These are phyloP conservation scores for Paecilomyces niveus DNA, from an alignment of 2,329 filamentous ascomycete genomes.

Conservation along the genomic window DNA sequence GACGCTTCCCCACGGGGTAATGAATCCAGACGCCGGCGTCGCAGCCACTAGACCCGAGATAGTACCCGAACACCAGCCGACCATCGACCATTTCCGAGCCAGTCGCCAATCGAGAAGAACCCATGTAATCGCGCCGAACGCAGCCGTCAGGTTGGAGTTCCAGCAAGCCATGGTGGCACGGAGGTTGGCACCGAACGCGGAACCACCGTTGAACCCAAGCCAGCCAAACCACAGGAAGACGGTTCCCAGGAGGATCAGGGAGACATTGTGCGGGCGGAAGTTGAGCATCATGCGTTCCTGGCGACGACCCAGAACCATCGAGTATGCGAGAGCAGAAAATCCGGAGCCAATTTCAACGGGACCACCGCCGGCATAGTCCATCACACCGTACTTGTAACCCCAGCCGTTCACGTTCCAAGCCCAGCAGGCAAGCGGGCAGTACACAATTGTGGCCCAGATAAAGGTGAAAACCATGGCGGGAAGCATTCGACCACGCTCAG, in stretches of 20 bases:
- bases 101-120: slow-evolving; percentile 92
- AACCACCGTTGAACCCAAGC: slow-evolving; percentile 98
- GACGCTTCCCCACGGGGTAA: slow-evolving; percentile 60
- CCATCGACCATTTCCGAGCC: slow-evolving; percentile 88
- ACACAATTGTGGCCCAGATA: slow-evolving; percentile 93
- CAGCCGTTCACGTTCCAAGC: slow-evolving; percentile 93
- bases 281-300: slow-evolving; percentile 99
- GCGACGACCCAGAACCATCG: slow-evolving; percentile 86
- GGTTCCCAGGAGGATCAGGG: slow-evolving; percentile 90
- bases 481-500: slow-evolving; percentile 86
- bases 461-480: slow-evolving; percentile 94
- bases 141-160: slow-evolving; percentile 92
- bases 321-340: slow-evolving; percentile 88
- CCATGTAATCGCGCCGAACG: slow-evolving; percentile 90
- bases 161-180: slow-evolving; percentile 94
- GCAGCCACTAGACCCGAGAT: slow-evolving; percentile 85
- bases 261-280: slow-evolving; percentile 98
- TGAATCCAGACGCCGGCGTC: slow-evolving; percentile 74
- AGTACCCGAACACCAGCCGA: slow-evolving; percentile 85
- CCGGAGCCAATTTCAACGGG: slow-evolving; percentile 97
- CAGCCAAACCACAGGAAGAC: slow-evolving; percentile 97
- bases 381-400: slow-evolving; percentile 81
- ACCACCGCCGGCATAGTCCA: slow-evolving; percentile 94
- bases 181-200: slow-evolving; percentile 86
- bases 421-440: slow-evolving; percentile 96